Evolutionary conservation across 345 rosid species (phyloP), one percentile per base, ranked within the genome.

Genomic region (Psidium friedrichsthalianum): DNA sequence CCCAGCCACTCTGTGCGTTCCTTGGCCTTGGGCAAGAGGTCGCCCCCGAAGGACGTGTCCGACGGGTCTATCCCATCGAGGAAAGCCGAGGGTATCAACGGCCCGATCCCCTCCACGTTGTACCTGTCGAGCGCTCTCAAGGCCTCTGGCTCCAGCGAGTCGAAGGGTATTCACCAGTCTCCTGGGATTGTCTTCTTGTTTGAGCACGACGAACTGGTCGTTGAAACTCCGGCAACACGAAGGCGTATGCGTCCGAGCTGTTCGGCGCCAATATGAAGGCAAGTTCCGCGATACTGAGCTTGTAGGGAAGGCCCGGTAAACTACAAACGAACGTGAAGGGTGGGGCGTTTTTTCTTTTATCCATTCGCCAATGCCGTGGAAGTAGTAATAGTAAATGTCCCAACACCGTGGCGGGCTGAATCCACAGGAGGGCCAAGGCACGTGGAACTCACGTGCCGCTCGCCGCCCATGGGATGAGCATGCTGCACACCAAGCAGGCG

Each of bases 341-440:
- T 86, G 91, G 36, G 36, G 76, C 42, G 22, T n/a, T n/a, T 29
- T 64, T 3, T 64, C 16, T 15, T 51, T 56, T 54, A 94, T 89
- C 7, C 44, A 36, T 16, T 91, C 91, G 1, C 22, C 87, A 6
- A 88, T 91, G 6, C 92, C 91, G 69, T 88, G 55, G 84, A 95
- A 93, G 91, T 90, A 91, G 86, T 92, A 89, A 85, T 94, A 89
- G 85, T 94, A 95, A 82, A 94, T 86, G 83, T 87, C 91, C n/a
- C 1, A 96, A 86, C 11, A 94, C 94, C 1, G 92, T 88, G 1
- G 98, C 96, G 0, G 98, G 93, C n/a, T 96, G 98, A 40, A 88
- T 90, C 96, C 98, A 96, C 8, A 95, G 90, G 6, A 92, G 87
- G 0, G 91, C 87, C 0, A 90, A 53, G 0, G 94, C 25, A 94